A percentile compares a stretch with the other conserved stretches of the same genome.
These are phyloP conservation scores for Nicotiana attenuata DNA, from an alignment of 257 asterid genomes.

Conservation along the genomic window DNA sequence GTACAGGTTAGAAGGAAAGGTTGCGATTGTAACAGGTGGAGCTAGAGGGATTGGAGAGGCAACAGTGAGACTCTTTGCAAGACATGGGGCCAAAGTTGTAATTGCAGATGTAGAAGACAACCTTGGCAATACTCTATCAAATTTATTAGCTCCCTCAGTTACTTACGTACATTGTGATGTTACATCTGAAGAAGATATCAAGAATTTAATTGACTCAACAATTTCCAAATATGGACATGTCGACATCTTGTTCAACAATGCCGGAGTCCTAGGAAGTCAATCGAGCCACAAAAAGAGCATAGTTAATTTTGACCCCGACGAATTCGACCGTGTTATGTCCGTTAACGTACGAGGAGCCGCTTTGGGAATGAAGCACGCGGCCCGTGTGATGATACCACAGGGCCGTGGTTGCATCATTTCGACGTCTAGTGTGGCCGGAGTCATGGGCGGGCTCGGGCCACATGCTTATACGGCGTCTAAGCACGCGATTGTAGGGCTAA, in stretches of 20 bases:
- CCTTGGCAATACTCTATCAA: constrained; percentile 41
- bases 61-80: constrained; percentile 53
- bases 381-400: constrained; percentile 59
- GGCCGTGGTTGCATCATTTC: constrained; percentile 59
- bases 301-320: constrained; percentile 53
- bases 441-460: constrained; percentile 71
- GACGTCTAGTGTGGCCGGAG: constrained; percentile 71
- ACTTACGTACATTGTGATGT: constrained; percentile 60
- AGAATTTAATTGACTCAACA: constrained; percentile 34
- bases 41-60: constrained; percentile 88
- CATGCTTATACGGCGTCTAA: constrained; percentile 85
- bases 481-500: constrained; percentile 74
- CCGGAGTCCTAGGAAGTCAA: constrained; percentile 73
- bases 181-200: constrained; percentile 50
- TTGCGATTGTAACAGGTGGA: constrained; percentile 77
- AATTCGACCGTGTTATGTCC: constrained; percentile 55
- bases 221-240: constrained; percentile 42
- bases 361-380: constrained; percentile 80
- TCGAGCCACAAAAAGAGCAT: constrained; percentile 56
- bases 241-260: constrained; percentile 70
- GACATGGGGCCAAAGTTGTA: constrained; percentile 64
- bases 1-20: constrained; percentile 64
- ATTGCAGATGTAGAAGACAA: constrained; percentile 63
- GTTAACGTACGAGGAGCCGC: constrained; percentile 73
- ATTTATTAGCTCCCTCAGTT: constrained; percentile 30